phyloP scores from a whole-genome alignment of 2,329 filamentous ascomycete genomes.

The Cordyceps fumosorosea region DNA sequence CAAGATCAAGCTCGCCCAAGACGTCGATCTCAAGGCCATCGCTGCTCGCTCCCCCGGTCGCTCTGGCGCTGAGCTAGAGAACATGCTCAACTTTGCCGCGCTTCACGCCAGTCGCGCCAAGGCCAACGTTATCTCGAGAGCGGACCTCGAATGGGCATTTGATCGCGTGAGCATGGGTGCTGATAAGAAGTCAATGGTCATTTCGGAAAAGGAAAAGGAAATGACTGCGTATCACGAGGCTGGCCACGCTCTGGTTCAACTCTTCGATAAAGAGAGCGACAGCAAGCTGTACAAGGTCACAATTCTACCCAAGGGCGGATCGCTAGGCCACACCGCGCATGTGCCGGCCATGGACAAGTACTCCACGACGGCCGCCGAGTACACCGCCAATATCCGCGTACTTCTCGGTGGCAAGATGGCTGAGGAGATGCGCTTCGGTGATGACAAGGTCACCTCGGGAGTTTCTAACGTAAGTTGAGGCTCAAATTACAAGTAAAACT shows the following conservation, averaged over 20 bases:
- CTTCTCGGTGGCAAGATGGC: conserved; percentile 81
- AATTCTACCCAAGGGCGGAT: conserved; percentile 82
- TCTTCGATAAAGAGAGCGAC: conserved; percentile 66
- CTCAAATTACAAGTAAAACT: background rate
- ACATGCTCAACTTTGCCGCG: conserved; percentile 92
- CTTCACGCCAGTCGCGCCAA: conserved; percentile 89
- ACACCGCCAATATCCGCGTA: conserved; percentile 72
- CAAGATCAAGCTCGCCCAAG: conserved; percentile 73
- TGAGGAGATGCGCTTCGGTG: conserved; percentile 85
- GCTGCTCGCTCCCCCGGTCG: conserved; percentile 86
- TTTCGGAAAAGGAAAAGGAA: conserved; percentile 88
- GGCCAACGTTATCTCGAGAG: conserved; percentile 63
- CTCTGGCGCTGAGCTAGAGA: conserved; percentile 93
- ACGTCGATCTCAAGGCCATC: conserved; percentile 78
- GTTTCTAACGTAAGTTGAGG: conserved; percentile 61
- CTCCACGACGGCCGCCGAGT: conserved; percentile 78
- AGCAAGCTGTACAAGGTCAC: conserved; percentile 93
- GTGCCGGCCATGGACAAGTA: conserved; percentile 91
- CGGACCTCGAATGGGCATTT: conserved; percentile 94
- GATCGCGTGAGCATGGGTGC: conserved; percentile 97
- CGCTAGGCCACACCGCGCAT: conserved; percentile 80
- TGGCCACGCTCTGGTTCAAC: conserved; percentile 83
- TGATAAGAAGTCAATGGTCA: conserved; percentile 81
- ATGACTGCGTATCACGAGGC: conserved; percentile 97
- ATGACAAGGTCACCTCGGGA: conserved; percentile 86